Evolutionary conservation across 441 rosid genomes (phyloP).

Genomic region (Gossypium lobatum): DNA sequence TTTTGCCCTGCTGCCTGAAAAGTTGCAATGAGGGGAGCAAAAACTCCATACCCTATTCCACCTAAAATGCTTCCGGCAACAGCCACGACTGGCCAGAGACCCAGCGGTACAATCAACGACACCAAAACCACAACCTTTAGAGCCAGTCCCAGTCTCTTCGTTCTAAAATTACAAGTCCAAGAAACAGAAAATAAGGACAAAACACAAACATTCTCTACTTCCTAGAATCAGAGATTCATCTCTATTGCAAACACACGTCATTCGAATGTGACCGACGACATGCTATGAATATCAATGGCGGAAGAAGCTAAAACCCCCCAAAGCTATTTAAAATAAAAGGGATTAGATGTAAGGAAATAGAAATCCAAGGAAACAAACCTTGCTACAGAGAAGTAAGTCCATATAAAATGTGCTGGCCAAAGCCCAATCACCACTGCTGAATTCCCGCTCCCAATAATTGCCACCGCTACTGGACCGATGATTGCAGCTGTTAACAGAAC

Average conservation of each 20-base stretch:
- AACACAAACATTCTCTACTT: neutral
- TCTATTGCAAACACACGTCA: neutral
- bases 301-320: neutral
- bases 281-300: neutral
- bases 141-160: constrained; percentile 62
- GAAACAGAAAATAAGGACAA: constrained; percentile 4
- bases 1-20: constrained; percentile 68
- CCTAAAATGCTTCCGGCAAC: constrained; percentile 65
- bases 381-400: constrained; percentile 73
- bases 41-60: constrained; percentile 65
- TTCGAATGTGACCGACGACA: neutral
- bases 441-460: constrained; percentile 48
- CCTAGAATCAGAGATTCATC: neutral
- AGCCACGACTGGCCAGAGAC: constrained; percentile 66
- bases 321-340: neutral
- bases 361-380: constrained; percentile 33
- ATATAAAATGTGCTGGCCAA: constrained; percentile 74
- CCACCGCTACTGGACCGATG: constrained; percentile 46
- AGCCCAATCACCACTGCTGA: constrained; percentile 64
- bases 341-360: neutral
- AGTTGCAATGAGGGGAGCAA: constrained; percentile 67
- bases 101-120: constrained; percentile 58
- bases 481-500: constrained; percentile 35
- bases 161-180: constrained; percentile 29
- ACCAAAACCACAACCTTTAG: constrained; percentile 53